These are phyloP conservation scores for Paramecium caudatum DNA, from an alignment of 73 alveolate genomes.

Conservation along the genomic window DNA sequence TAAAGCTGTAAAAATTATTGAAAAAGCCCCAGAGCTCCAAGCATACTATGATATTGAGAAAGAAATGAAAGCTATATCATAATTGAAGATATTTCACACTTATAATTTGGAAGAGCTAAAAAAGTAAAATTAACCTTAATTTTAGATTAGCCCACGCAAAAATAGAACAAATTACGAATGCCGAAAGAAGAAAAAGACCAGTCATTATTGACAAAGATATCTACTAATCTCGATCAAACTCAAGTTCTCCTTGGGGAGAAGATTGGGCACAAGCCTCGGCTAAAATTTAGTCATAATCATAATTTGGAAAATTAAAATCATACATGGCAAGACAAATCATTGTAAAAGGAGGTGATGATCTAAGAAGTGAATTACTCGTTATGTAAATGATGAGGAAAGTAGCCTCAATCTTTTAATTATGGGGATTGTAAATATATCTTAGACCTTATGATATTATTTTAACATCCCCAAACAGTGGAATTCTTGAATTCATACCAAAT, in stretches of 20 bases:
- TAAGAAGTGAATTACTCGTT: conserved; percentile 95
- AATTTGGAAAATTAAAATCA: conserved; percentile 83
- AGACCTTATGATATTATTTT: conserved; percentile 96
- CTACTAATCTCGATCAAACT: conserved; percentile 14
- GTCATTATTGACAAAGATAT: conserved; percentile 60
- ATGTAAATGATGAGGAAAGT: conserved; percentile 94
- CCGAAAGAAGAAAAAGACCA: background rate
- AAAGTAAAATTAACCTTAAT: background rate
- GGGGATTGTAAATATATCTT: conserved; percentile 83
- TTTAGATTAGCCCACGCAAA: background rate
- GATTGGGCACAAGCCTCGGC: conserved; percentile 82
- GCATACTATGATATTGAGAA: conserved; percentile 11
- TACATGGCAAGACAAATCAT: conserved; percentile 86
- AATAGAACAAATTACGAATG: background rate
- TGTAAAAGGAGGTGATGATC: conserved; percentile 98
- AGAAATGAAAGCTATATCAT: background rate
- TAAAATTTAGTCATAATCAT: conserved; percentile 81
- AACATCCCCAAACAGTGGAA: conserved; percentile 94
- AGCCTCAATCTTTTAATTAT: conserved; percentile 86
- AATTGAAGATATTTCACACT: background rate
- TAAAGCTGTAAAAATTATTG: too few relatives aligned
- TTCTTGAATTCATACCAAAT: conserved; percentile 96
- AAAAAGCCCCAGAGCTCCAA: background rate
- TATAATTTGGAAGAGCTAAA: conserved; percentile 36
- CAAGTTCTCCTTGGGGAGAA: conserved; percentile 88